Evolutionary conservation across 495 filamentous ascomycete species (phyloP), one percentile per base, ranked within the genome.

Genomic region (Penicillium simplicissimum): DNA sequence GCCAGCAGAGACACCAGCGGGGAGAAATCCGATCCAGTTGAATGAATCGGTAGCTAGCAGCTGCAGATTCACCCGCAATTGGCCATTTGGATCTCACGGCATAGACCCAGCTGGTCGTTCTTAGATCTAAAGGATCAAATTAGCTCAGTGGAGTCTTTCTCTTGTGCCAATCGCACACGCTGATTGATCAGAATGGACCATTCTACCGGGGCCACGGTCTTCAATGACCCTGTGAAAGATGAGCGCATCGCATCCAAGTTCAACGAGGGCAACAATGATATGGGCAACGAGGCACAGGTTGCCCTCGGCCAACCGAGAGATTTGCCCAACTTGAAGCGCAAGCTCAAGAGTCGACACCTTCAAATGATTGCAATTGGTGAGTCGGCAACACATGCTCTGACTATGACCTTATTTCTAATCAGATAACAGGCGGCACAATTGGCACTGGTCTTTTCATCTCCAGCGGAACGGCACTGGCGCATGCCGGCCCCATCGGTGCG

Each of bases 381-480:
- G 84, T 11, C 75, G 85, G 11, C 81, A 9, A 23, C 17, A 28
- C 82, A 82, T 82, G 42, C 82, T 85, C 63, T 83, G 86, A 65
- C 82, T 86, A 43, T 80, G 80, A 17, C n/a, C 14, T 33, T 43
- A 14, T 5, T n/a, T 28, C 48, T 52, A 5, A 52, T 34, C 14
- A 2, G 11, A 13, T n/a, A 19, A 78, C 85, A 37, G 87, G 88
- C 63, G 87, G 87, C 45, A 87, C 87, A 7, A 85, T 90, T 65
- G 88, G 87, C 28, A 90, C 87, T 15, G 87, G 87, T 63, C 76
- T 90, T 38, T 90, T 90, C 77, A 71, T 90, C 37, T 85, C 87
- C 58, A 88, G 83, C 55, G 87, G 87, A 35, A 76, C 73, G 49
- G 86, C 85, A 14, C 79, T 90, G 48, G 76, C 80, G 19, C 81